Evolutionary conservation across 108 stramenopile species (phyloP).

Genomic region (Pseudonitzschia pungens): DNA sequence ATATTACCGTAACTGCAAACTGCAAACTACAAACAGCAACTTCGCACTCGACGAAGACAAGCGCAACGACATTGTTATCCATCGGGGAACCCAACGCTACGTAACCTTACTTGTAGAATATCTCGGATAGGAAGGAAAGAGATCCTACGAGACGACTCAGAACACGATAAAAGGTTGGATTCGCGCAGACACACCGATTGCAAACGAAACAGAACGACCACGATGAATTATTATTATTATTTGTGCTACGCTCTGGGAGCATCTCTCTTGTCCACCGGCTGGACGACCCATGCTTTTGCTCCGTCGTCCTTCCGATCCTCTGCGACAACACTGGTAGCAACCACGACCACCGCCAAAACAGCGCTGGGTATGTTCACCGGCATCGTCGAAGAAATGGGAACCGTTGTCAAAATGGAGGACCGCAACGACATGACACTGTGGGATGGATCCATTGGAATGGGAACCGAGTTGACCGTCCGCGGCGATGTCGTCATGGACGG

Average conservation of each 20-base stretch:
- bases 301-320: not conserved
- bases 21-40: no score
- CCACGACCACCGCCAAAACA: not conserved
- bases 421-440: slow-evolving; percentile 88
- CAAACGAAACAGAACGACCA: not conserved
- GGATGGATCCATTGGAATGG: slow-evolving; percentile 85
- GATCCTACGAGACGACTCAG: no score
- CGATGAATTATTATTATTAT: not conserved
- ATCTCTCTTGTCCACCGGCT: not conserved
- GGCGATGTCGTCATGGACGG: slow-evolving; percentile 85
- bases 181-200: not conserved
- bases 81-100: no score
- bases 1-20: no score
- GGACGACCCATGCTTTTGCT: not conserved
- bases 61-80: no score
- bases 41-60: no score
- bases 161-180: no score
- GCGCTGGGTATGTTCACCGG: slow-evolving; percentile 90
- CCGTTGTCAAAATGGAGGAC: slow-evolving; percentile 71
- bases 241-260: not conserved
- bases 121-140: no score
- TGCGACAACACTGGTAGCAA: not conserved
- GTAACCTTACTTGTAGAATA: no score
- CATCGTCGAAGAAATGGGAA: slow-evolving; percentile 98
- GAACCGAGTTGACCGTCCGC: slow-evolving; percentile 79